phyloP scores from a whole-genome alignment of 495 filamentous ascomycete species.

The Thozetella sp. region DNA sequence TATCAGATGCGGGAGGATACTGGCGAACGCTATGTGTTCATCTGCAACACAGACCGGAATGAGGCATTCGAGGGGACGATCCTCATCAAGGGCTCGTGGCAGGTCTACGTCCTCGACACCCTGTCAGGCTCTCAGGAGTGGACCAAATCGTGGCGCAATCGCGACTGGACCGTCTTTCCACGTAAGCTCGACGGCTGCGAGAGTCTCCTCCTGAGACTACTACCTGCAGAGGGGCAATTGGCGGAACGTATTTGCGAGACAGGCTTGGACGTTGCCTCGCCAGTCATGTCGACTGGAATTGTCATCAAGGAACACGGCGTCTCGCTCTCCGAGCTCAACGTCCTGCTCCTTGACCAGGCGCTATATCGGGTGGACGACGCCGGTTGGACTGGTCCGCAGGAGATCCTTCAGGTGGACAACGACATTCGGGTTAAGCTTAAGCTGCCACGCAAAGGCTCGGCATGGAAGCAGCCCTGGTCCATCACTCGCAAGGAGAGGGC shows the following conservation, averaged over 20 bases:
- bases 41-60: constrained; percentile 23
- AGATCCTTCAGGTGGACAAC: constrained; percentile 25
- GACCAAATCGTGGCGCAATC: not conserved
- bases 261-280: too few species aligned
- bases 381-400: constrained; percentile 7
- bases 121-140: constrained; percentile 7
- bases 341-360: constrained; percentile 23
- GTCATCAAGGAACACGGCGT: constrained; percentile 9
- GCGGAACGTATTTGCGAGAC: not conserved
- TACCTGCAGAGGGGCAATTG: not conserved
- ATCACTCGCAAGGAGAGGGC: constrained; percentile 10
- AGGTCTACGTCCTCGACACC: constrained; percentile 16
- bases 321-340: constrained; percentile 22
- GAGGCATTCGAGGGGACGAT: constrained; percentile 7
- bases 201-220: constrained; percentile 15
- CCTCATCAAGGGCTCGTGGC: constrained; percentile 16
- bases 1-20: constrained; percentile 26
- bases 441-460: constrained; percentile 14
- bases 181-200: constrained; percentile 19
- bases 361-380: constrained; percentile 16
- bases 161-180: constrained; percentile 4
- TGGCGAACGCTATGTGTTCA: constrained; percentile 20
- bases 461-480: constrained; percentile 20
- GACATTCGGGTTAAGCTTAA: constrained; percentile 9
- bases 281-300: not conserved